Conservation (phyloP, 1,139 yeast species). For the Kodamaea derodonti region DNA sequence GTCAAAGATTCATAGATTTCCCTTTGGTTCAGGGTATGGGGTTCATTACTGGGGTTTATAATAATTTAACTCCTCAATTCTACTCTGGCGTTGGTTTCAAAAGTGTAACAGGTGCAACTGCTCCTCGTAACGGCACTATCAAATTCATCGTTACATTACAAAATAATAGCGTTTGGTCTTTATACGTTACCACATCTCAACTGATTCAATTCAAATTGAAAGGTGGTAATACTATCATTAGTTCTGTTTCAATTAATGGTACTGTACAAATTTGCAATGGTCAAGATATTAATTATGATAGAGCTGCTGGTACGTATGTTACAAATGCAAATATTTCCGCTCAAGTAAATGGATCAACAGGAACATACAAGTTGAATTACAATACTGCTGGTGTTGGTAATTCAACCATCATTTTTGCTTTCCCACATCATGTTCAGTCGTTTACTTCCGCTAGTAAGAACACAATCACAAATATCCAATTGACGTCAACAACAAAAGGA, state of each 20-base stretch:
- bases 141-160: conserved; percentile 31
- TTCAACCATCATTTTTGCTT: conserved; percentile 54
- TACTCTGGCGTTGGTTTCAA: conserved; percentile 9
- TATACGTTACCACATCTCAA: conserved; percentile 51
- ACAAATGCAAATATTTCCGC: conserved; percentile 26
- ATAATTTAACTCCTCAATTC: conserved; percentile 9
- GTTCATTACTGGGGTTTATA: conserved; percentile 47
- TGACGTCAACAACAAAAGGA: conserved; percentile 65
- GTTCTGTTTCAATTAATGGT: conserved; percentile 44
- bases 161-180: conserved; percentile 39
- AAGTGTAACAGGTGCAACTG: conserved; percentile 21
- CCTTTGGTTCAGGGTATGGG: conserved; percentile 70
- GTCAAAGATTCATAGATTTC: conserved; percentile 27
- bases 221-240: conserved; percentile 30
- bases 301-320: conserved; percentile 31
- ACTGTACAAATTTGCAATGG: conserved; percentile 38
- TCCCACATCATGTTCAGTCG: conserved; percentile 64
- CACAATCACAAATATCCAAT: conserved; percentile 42
- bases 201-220: conserved; percentile 52
- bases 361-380: conserved; percentile 50
- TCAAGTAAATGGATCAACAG: conserved; percentile 23
- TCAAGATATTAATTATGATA: conserved; percentile 23
- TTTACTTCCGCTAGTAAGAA: conserved; percentile 32
- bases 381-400: conserved; percentile 47
- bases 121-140: conserved; percentile 21